Conservation (phyloP, 73 alveolate genomes). For the Uronychia binucleata region DNA sequence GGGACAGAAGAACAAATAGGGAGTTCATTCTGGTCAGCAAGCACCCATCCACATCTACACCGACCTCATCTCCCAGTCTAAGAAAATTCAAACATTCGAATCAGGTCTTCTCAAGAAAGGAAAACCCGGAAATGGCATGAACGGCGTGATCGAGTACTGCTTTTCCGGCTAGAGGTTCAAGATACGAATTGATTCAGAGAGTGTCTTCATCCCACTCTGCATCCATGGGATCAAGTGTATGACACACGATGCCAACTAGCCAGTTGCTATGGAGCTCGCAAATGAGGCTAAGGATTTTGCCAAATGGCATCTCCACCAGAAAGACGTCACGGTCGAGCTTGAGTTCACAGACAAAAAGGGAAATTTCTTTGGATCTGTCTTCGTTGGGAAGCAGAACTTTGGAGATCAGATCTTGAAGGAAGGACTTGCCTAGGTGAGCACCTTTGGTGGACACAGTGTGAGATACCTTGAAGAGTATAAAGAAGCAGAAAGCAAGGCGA, state of each 20-base stretch:
- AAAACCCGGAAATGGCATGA: slow-evolving; percentile 44
- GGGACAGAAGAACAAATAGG: slow-evolving; percentile 66
- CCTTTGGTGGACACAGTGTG: slow-evolving; percentile 35
- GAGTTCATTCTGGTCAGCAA: slow-evolving; percentile 48
- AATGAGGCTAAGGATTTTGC: slow-evolving; percentile 88
- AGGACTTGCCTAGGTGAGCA: slow-evolving; percentile 77
- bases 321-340: slow-evolving; percentile 87
- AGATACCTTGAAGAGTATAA: slow-evolving; percentile 49
- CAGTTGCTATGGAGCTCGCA: slow-evolving; percentile 77
- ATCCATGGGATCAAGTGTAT: slow-evolving; percentile 87
- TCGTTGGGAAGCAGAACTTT: slow-evolving; percentile 67
- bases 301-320: slow-evolving; percentile 78
- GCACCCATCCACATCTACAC: slow-evolving; percentile 55
- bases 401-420: slow-evolving; percentile 70
- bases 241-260: slow-evolving; percentile 89
- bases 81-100: slow-evolving; percentile 55
- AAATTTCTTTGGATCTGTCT: slow-evolving; percentile 82
- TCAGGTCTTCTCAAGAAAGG: slow-evolving; percentile 51
- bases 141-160: slow-evolving; percentile 93
- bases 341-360: slow-evolving; percentile 91
- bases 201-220: slow-evolving; percentile 77
- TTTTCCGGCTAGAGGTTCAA: slow-evolving; percentile 87
- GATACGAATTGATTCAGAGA: slow-evolving; percentile 84
- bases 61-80: slow-evolving; percentile 46
- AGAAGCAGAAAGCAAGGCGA: slow-evolving; percentile 46